Base-by-base conservation (phyloP, 768 basidiomycete species). In the Mycena amicta region DNA sequence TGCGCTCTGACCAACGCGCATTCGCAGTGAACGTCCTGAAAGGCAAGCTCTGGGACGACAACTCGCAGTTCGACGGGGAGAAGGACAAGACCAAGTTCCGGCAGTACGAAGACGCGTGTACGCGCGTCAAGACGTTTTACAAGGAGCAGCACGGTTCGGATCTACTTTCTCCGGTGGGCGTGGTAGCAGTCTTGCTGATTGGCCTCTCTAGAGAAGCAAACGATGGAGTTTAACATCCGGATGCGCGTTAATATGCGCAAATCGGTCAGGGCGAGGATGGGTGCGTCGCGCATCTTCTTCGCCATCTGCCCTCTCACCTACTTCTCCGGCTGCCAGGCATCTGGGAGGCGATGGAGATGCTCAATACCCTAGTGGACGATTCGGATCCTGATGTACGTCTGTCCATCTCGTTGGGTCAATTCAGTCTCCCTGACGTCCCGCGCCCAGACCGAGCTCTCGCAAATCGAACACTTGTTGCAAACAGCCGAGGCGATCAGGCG, bases 381-480 rank as follows among this genome's bases (percentile, higher is more conserved):
- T 93, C 91, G 6, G 94, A 96, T 72, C 94, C 94, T 53, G 94
- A 93, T 67, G 91, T 90, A 56, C 57, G 79, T 72, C 18, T 11
- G n/a, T 33, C 11, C 27, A 26, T 31, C 28, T 28, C 33, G 25
- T 29, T 46, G 30, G 18, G 46, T 28, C 25, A n/a, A n/a, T n/a
- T n/a, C n/a, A n/a, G n/a, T n/a, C n/a, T n/a, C n/a, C n/a, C n/a
- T 49, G 47, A 49, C 47, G 13, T n/a, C n/a, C 27, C 37, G 31
- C 51, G 30, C 20, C 52, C 68, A 92, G 90, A 90, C 90, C 2
- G 79, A 76, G 62, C 72, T 91, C 27, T 86, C 91, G 31, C 93
- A 96, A 75, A 94, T 96, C 29, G 91, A 94, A 65, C 94, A 96
- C 69, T 80, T 95, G 3, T 80, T 95, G 1, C 94, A 95, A 68